Base-by-base conservation (phyloP, 768 basidiomycete genomes). In the Podaxis pistillaris region DNA sequence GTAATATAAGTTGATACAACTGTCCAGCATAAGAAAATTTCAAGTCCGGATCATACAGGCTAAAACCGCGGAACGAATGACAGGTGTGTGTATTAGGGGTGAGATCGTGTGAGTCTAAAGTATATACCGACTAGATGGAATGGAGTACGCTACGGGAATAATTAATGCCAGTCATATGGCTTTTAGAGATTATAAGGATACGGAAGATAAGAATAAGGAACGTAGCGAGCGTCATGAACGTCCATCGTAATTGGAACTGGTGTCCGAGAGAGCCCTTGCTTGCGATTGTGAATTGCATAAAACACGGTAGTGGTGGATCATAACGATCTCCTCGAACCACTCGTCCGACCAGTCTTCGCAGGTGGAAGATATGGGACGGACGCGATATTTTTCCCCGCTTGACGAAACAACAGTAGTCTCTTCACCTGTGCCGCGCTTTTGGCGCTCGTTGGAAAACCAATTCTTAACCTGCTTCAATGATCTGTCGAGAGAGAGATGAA, bases 401-500 rank as follows among this genome's bases (percentile, higher is more conserved):
- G 73, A 76, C 33, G 75, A 74, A 56, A 72, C 71, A 26, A 69
- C 71, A 65, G 70, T 74, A 36, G 79, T 72, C 60, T 78, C 77
- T 65, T 81, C 77, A 62, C 81, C 76, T 49, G 63, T 67, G 62
- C 73, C 75, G 52, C 75, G 74, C 64, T 80, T 79, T 67, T 80
- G 86, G 47, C 86, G 79, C 72, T 86, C 81, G 71, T 88, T 88
- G 4, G 84, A 85, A 63, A 88, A 88, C 86, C 86, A 87, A 65
- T 86, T 86, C 73, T 84, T 86, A 59, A 87, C 80, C 71, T 86
- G 85, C 67, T 81, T 81, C 68, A 83, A 84, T 53, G 84, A 80
- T 65, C 84, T 85, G 69, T 33, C 33, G 53, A 55, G 41, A 41
- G 24, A 46, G 54, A 64, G 53, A 61, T 56, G 54, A 62, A 44